Conservation (phyloP, 352 stramenopile genomes). For the Phytopythium cucurbitacearum region DNA sequence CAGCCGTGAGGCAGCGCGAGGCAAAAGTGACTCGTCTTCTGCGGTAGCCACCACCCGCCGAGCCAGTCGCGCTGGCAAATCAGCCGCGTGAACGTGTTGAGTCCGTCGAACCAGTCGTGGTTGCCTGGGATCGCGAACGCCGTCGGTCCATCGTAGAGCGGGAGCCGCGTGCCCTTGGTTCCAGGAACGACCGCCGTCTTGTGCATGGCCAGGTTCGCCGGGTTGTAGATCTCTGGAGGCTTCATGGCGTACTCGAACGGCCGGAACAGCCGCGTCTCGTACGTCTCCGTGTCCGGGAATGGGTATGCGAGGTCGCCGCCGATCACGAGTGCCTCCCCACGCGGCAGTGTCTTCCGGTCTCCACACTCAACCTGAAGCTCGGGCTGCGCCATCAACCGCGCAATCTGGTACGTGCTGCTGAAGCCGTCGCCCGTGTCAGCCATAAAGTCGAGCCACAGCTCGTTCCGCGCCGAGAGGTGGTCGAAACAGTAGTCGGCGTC, state of each 20-base stretch:
- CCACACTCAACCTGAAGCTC: constrained; percentile 74
- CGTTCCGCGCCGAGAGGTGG: constrained; percentile 69
- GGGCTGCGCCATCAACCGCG: constrained; percentile 87
- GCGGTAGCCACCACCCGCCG: constrained; percentile 89
- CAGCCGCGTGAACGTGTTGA: constrained; percentile 91
- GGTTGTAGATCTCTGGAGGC: constrained; percentile 79
- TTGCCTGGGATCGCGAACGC: constrained; percentile 88
- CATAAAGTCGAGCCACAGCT: constrained; percentile 94
- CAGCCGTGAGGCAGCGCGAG: constrained; percentile 88
- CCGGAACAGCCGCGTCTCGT: constrained; percentile 89
- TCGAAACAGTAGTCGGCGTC: constrained; percentile 80
- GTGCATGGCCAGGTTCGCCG: constrained; percentile 82
- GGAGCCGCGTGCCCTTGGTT: constrained; percentile 33
- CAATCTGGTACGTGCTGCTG: constrained; percentile 92
- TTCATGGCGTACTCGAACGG: constrained; percentile 94
- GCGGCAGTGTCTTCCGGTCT: constrained; percentile 51
- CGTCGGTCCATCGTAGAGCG: constrained; percentile 65
- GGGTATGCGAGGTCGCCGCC: constrained; percentile 92
- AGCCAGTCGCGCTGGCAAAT: constrained; percentile 91
- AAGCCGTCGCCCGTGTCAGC: constrained; percentile 92
- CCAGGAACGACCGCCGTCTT: constrained; percentile 50
- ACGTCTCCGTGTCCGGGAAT: constrained; percentile 82
- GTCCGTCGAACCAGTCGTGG: constrained; percentile 93
- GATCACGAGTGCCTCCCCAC: constrained; percentile 87
- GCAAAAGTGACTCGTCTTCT: constrained; percentile 91